These are phyloP conservation scores for Debaryomyces prosopidis DNA, from an alignment of 805 yeast genomes.

Conservation along the genomic window DNA sequence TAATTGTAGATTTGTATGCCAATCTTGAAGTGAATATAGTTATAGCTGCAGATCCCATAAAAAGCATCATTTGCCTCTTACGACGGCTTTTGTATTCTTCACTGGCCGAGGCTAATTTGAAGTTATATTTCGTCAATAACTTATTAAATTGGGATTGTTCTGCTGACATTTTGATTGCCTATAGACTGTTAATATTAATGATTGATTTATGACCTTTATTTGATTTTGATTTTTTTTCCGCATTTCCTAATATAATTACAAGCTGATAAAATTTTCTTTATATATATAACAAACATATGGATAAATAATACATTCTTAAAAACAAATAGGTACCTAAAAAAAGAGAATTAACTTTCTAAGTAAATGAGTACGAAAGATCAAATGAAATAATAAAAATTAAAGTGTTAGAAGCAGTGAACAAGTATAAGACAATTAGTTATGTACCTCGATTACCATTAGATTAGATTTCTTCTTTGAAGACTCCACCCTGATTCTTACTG, in stretches of 20 bases:
- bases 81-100: slow-evolving; percentile 60
- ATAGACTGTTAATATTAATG: too few relatives aligned
- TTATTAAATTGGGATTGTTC: not conserved
- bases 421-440: not conserved
- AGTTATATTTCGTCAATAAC: slow-evolving; percentile 14
- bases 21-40: slow-evolving; percentile 72
- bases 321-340: not conserved
- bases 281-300: not conserved
- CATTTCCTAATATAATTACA: not conserved
- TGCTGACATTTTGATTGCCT: not conserved
- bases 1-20: slow-evolving; percentile 71
- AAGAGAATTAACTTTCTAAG: not conserved
- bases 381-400: too few relatives aligned
- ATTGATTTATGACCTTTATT: too few relatives aligned
- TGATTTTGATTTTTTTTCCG: too few relatives aligned
- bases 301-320: not conserved
- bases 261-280: not conserved
- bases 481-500: slow-evolving; percentile 32
- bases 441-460: not conserved
- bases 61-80: slow-evolving; percentile 68
- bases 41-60: slow-evolving; percentile 69
- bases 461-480: slow-evolving; percentile 44
- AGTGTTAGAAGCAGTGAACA: not conserved
- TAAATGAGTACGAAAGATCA: not conserved
- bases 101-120: slow-evolving; percentile 36